Evolutionary conservation across 805 yeast genomes (phyloP).

Genomic region (Lipomyces chichibuensis): DNA sequence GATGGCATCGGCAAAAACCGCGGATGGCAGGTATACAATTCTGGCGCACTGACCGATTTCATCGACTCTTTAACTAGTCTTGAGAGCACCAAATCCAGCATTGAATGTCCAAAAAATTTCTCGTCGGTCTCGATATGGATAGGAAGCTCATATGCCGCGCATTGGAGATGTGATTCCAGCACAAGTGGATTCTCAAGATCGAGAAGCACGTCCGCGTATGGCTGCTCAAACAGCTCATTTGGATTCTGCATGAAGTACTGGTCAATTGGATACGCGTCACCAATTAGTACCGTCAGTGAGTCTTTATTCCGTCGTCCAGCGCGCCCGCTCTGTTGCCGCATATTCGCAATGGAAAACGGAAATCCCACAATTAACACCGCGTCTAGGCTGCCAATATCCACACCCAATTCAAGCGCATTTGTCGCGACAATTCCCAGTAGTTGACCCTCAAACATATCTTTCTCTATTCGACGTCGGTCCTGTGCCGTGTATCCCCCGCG

Average conservation of each 20-base stretch:
- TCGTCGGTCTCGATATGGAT: conserved; percentile 57
- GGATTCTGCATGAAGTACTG: conserved; percentile 79
- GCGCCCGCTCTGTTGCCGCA: conserved; percentile 95
- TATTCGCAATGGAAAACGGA: conserved; percentile 81
- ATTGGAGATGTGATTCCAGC: conserved; percentile 82
- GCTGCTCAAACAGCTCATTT: conserved; percentile 55
- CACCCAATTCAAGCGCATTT: conserved; percentile 92
- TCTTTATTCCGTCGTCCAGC: conserved; percentile 90
- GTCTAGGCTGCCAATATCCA: conserved; percentile 90
- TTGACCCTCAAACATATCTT: conserved; percentile 85
- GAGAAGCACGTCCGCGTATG: conserved; percentile 58
- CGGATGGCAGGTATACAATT: conserved; percentile 55
- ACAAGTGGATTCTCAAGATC: conserved; percentile 65
- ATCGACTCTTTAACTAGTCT: conserved; percentile 18
- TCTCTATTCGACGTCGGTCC: conserved; percentile 86
- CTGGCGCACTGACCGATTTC: conserved; percentile 46
- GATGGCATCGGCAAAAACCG: conserved; percentile 82
- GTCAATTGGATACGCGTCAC: conserved; percentile 81
- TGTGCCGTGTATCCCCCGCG: conserved; percentile 91
- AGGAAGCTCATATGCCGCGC: conserved; percentile 90
- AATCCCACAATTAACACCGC: conserved; percentile 92
- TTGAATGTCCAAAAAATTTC: conserved; percentile 57
- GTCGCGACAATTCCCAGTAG: conserved; percentile 89
- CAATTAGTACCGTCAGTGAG: conserved; percentile 81
- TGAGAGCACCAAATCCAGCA: conserved; percentile 45